Evolutionary conservation across 2,329 filamentous ascomycete genomes (phyloP).

Genomic region (Sclerotinia spermophila): DNA sequence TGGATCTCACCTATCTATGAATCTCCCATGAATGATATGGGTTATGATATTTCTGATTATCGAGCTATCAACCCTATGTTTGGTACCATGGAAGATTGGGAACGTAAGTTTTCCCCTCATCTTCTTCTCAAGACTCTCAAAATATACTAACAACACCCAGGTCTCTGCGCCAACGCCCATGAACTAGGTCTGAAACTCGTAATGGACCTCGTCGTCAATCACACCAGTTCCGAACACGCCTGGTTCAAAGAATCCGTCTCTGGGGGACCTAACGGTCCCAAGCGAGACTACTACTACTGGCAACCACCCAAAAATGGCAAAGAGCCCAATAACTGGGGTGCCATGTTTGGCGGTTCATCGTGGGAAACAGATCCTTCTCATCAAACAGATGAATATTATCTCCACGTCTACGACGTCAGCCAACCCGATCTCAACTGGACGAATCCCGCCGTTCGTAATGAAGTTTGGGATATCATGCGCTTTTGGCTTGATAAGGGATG

Average conservation of each 20-base stretch:
- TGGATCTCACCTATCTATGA: conserved; percentile 67
- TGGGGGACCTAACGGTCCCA: conserved; percentile 43
- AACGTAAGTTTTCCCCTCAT: conserved; percentile 37
- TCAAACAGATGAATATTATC: conserved; percentile 49
- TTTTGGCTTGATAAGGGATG: conserved; percentile 69
- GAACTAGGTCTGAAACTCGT: conserved; percentile 61
- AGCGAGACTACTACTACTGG: conserved; percentile 66
- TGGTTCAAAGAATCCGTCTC: conserved; percentile 57
- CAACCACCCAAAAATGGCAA: conserved; percentile 38
- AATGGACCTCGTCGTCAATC: conserved; percentile 71
- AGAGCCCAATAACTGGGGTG: conserved; percentile 46
- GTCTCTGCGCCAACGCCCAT: conserved; percentile 57
- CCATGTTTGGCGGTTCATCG: conserved; percentile 40
- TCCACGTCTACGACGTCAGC: conserved; percentile 61
- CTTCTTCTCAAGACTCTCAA: accelerated
- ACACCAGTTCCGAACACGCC: conserved; percentile 52
- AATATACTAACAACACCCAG: background rate
- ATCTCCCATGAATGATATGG: conserved; percentile 65
- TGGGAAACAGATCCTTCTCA: conserved; percentile 50
- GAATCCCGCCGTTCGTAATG: conserved; percentile 59
- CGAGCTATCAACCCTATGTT: conserved; percentile 62
- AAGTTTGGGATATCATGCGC: conserved; percentile 65
- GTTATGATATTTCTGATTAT: conserved; percentile 70
- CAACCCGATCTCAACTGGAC: conserved; percentile 81
- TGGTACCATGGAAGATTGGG: conserved; percentile 64